Conservation (phyloP, 2,329 filamentous ascomycete genomes). For the Tothia fuscella region DNA sequence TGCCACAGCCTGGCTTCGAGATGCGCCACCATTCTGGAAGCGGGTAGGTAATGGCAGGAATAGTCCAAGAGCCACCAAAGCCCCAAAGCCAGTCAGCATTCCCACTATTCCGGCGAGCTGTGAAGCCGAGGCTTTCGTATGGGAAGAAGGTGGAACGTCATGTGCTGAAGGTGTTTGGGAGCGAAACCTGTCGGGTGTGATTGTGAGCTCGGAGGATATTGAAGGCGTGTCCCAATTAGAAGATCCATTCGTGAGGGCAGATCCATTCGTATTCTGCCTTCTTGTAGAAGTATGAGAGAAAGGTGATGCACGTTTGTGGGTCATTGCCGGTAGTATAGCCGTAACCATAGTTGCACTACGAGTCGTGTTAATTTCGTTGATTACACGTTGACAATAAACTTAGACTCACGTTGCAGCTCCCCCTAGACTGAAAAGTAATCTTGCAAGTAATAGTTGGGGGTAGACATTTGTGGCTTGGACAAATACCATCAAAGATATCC, state of each 20-base stretch:
- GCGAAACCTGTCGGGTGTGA: slow-evolving; percentile 48
- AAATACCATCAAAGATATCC: slow-evolving; percentile 62
- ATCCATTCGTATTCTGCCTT: too few species aligned
- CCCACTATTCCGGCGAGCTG: slow-evolving; percentile 81
- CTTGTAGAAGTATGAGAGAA: slow-evolving; percentile 17
- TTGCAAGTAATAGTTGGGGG: slow-evolving; percentile 72
- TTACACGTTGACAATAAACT: neutral
- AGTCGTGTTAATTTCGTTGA: neutral
- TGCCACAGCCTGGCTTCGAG: slow-evolving; percentile 61
- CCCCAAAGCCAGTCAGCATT: slow-evolving; percentile 83
- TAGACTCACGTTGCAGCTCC: slow-evolving; percentile 64
- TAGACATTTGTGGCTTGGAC: slow-evolving; percentile 83
- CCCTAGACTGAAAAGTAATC: slow-evolving; percentile 79
- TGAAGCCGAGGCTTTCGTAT: slow-evolving; percentile 34
- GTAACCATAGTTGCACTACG: slow-evolving; percentile 80
- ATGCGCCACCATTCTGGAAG: slow-evolving; percentile 62
- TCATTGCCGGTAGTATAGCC: slow-evolving; percentile 70
- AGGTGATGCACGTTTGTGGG: slow-evolving; percentile 20
- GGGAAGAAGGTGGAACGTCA: slow-evolving; percentile 12
- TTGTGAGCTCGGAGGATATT: slow-evolving; percentile 61
- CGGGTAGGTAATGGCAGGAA: slow-evolving; percentile 81
- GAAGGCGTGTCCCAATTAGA: slow-evolving; percentile 53
- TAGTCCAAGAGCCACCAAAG: slow-evolving; percentile 65
- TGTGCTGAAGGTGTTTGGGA: slow-evolving; percentile 18
- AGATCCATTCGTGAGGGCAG: slow-evolving; percentile 28